Percentiles rank a stretch among this genome's conserved stretches.
Evolutionary conservation across 768 basidiomycete species (phyloP).

Genomic region (Omphalotus guepiniiformis): DNA sequence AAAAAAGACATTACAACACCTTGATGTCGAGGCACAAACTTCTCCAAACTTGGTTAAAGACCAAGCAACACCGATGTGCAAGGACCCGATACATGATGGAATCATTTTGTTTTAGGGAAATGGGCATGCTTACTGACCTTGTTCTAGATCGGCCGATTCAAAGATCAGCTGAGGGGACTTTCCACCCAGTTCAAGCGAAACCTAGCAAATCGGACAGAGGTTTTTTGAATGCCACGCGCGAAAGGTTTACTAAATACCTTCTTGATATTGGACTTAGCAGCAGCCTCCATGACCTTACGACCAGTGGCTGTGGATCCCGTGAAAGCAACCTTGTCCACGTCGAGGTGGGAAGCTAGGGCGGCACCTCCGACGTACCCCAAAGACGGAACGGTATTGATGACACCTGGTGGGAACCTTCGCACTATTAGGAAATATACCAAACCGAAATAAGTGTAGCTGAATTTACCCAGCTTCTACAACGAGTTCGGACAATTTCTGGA

Average conservation of each 20-base stretch:
- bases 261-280: conserved; percentile 91
- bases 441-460: background rate
- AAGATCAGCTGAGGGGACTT: conserved; percentile 90
- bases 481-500: conserved; percentile 77
- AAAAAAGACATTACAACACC: no score
- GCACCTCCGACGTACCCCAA: conserved; percentile 80
- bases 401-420: conserved; percentile 81
- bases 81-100: no score
- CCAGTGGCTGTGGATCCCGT: conserved; percentile 92
- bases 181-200: conserved; percentile 92
- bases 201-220: conserved; percentile 30
- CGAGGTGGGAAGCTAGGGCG: conserved; percentile 74
- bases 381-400: conserved; percentile 85
- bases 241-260: conserved; percentile 45
- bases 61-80: no score
- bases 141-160: conserved; percentile 85
- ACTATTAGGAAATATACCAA: background rate
- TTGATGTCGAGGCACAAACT: no score
- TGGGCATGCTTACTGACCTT: conserved; percentile 45
- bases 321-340: conserved; percentile 93
- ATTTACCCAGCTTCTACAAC: conserved; percentile 76
- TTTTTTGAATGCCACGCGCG: background rate
- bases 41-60: no score
- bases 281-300: conserved; percentile 86
- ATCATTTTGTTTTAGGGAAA: no score